A percentile compares a stretch with the other conserved stretches of the same genome.
phyloP scores from a whole-genome alignment of 352 stramenopile genomes.

The Blastocystis sp. region DNA sequence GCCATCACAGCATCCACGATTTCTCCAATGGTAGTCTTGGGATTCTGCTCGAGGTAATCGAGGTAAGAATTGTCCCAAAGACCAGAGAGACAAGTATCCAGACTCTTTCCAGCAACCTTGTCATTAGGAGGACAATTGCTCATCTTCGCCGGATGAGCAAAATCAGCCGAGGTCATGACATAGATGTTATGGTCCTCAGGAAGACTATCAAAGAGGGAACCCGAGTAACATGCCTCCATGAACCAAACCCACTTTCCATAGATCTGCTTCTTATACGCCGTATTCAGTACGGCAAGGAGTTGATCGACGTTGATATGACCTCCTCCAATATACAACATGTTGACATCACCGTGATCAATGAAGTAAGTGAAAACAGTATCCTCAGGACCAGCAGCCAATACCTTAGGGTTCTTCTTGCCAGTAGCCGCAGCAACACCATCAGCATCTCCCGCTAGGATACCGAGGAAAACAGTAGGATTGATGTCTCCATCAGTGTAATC shows the following conservation, averaged over 20 bases:
- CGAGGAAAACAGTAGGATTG: neutral
- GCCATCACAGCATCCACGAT: neutral
- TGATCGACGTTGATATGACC: neutral
- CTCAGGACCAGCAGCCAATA: neutral
- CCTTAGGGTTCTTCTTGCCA: slow-evolving; percentile 24
- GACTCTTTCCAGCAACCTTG: neutral
- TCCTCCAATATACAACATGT: neutral
- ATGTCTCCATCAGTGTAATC: neutral
- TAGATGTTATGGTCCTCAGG: neutral
- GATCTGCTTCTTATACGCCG: neutral
- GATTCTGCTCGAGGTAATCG: neutral
- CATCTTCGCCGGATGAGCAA: neutral
- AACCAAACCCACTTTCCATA: slow-evolving; percentile 25
- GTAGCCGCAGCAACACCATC: neutral
- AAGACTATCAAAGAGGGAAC: neutral
- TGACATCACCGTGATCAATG: slow-evolving; percentile 42
- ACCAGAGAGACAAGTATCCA: neutral
- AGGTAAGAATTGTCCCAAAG: slow-evolving; percentile 22
- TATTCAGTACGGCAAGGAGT: neutral
- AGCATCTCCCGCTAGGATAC: neutral
- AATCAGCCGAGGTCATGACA: neutral
- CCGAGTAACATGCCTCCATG: slow-evolving; percentile 36
- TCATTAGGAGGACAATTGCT: neutral
- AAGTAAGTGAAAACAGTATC: slow-evolving; percentile 37
- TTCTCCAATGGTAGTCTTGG: slow-evolving; percentile 8